Conservation (phyloP, 2,329 filamentous ascomycete species). For the Whalleya microplaca region DNA sequence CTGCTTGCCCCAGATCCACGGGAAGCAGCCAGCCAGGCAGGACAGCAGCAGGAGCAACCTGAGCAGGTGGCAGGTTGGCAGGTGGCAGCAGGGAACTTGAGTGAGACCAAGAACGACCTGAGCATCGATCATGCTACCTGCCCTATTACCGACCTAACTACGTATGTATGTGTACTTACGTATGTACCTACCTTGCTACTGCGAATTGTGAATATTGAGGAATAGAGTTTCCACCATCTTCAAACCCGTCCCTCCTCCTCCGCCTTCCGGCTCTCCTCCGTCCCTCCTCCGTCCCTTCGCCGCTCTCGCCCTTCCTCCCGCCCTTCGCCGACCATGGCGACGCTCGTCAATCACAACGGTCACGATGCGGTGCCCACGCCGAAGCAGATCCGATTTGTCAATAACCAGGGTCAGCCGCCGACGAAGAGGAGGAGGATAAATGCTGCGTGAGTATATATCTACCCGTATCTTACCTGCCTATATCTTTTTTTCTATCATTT, state of each 20-base stretch:
- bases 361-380: slow-evolving; percentile 46
- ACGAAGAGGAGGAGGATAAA: slow-evolving; percentile 79
- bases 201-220: too few species aligned
- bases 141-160: background rate
- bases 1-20: background rate
- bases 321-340: slow-evolving; percentile 46
- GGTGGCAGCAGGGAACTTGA: too few species aligned
- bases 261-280: slow-evolving; percentile 6
- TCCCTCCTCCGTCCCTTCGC: slow-evolving; percentile 5
- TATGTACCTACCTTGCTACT: too few species aligned
- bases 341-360: slow-evolving; percentile 43
- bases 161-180: too few species aligned
- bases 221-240: background rate
- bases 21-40: too few species aligned
- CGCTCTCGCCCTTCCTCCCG: slow-evolving; percentile 13
- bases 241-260: too few species aligned
- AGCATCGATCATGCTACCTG: background rate
- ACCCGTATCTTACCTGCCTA: slow-evolving; percentile 21
- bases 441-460: slow-evolving; percentile 72
- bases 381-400: slow-evolving; percentile 77
- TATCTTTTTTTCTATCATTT: slow-evolving; percentile 22
- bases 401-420: slow-evolving; percentile 79
- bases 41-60: too few species aligned
- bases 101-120: too few species aligned
- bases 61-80: too few species aligned